Evolutionary conservation across 2,329 filamentous ascomycete genomes (phyloP).

Genomic region (Passalora sequoiae): DNA sequence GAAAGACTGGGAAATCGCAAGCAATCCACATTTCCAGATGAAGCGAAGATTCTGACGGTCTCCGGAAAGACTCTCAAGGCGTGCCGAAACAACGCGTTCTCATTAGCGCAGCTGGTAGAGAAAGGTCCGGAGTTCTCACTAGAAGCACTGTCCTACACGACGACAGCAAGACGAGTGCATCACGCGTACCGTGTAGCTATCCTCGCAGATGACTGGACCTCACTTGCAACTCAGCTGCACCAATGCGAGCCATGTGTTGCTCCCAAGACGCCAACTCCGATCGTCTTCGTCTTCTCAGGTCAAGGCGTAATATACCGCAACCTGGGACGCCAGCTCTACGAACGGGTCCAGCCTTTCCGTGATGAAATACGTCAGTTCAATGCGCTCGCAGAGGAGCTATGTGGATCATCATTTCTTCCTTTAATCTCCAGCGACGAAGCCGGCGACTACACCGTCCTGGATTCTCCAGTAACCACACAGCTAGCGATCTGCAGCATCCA

Average conservation of each 20-base stretch:
- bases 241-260: conserved; percentile 26
- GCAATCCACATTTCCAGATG: background rate
- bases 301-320: conserved; percentile 19
- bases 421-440: background rate
- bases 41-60: conserved; percentile 11
- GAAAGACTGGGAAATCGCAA: background rate
- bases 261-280: conserved; percentile 22
- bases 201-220: conserved; percentile 3
- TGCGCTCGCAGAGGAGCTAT: conserved; percentile 22
- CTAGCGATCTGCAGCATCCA: conserved; percentile 39
- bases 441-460: background rate
- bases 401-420: conserved; percentile 30
- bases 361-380: conserved; percentile 16
- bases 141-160: conserved; percentile 20
- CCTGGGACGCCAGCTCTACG: conserved; percentile 21
- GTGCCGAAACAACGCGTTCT: conserved; percentile 9
- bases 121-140: conserved; percentile 2
- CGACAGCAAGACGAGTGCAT: conserved; percentile 26
- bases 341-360: conserved; percentile 9
- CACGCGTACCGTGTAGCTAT: conserved; percentile 15
- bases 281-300: conserved; percentile 18
- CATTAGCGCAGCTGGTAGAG: conserved; percentile 4
- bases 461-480: conserved; percentile 31
- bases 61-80: conserved; percentile 24
- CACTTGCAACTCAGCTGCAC: conserved; percentile 20